phyloP scores from a whole-genome alignment of 164 flowering plant species.

The Sedum album region DNA sequence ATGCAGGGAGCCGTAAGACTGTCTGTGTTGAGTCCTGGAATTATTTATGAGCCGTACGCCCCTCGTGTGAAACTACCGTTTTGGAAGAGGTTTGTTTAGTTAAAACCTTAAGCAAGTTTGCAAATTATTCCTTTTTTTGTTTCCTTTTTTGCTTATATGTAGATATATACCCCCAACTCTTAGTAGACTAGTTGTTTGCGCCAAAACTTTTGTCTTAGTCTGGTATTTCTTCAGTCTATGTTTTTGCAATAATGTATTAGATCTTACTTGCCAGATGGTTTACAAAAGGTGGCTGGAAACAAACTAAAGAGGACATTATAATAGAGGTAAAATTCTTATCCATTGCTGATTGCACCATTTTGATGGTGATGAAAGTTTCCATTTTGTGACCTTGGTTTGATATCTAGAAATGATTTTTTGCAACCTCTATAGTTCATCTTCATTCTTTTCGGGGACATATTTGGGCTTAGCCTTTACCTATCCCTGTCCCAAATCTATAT shows the following conservation, averaged over 20 bases:
- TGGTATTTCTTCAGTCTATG: background rate
- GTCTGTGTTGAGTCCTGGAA: conserved; percentile 76
- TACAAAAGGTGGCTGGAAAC: conserved; percentile 89
- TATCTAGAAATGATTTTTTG: background rate
- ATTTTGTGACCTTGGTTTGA: background rate
- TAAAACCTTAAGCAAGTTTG: background rate
- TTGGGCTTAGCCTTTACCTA: background rate
- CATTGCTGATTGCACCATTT: background rate
- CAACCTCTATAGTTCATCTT: background rate
- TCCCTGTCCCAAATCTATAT: background rate
- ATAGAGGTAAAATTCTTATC: conserved; percentile 48
- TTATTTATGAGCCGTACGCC: conserved; percentile 82
- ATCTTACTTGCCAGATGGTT: conserved; percentile 52
- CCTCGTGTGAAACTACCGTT: conserved; percentile 66
- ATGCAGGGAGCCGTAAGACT: conserved; percentile 62
- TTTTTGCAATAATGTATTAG: conserved; percentile 9
- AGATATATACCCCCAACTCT: background rate
- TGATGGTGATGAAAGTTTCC: background rate
- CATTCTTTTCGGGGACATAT: background rate
- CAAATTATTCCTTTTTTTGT: background rate
- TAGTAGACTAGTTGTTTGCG: background rate
- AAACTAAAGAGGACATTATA: conserved; percentile 80
- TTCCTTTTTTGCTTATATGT: background rate
- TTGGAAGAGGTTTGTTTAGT: conserved; percentile 58
- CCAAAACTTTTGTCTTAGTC: background rate